Conservation (phyloP, 768 basidiomycete species). For the Pleurotus tuber-regium region DNA sequence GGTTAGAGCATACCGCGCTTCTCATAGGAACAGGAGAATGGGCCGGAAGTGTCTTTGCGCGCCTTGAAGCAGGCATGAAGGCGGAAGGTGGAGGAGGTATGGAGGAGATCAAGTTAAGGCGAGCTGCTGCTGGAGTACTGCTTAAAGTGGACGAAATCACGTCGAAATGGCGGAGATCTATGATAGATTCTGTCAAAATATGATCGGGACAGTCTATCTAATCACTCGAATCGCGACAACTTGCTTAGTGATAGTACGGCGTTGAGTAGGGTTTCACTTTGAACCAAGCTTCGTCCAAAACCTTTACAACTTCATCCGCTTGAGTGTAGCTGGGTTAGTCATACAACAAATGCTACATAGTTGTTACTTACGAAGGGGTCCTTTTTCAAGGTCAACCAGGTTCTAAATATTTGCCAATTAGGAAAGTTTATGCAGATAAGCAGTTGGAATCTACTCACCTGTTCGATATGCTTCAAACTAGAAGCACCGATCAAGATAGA, state of each 20-base stretch:
- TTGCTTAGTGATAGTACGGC: conserved; percentile 30
- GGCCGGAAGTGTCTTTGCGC: conserved; percentile 66
- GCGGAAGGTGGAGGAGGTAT: conserved; percentile 64
- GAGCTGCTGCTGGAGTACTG: conserved; percentile 76
- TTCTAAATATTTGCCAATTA: conserved; percentile 28
- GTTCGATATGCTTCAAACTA: conserved; percentile 52
- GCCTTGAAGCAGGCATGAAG: conserved; percentile 61
- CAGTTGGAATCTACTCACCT: conserved; percentile 26
- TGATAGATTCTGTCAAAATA: conserved; percentile 37
- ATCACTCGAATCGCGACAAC: too few species aligned
- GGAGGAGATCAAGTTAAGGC: conserved; percentile 58
- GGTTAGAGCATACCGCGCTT: conserved; percentile 72
- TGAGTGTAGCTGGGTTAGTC: neutral
- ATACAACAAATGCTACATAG: neutral
- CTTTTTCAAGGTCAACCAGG: conserved; percentile 51
- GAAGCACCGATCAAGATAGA: conserved; percentile 64
- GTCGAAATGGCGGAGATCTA: conserved; percentile 64
- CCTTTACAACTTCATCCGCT: conserved; percentile 52
- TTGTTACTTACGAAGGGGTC: conserved; percentile 45
- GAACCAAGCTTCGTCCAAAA: conserved; percentile 51
- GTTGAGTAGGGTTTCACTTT: conserved; percentile 38
- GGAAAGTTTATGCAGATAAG: neutral
- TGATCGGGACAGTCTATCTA: too few species aligned
- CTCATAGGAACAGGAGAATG: conserved; percentile 77
- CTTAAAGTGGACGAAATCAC: conserved; percentile 75